Percentiles rank a stretch among this genome's conserved stretches.
Evolutionary conservation across 306 rosid genomes (phyloP).

Genomic region (Hylodesmum podocarpum): DNA sequence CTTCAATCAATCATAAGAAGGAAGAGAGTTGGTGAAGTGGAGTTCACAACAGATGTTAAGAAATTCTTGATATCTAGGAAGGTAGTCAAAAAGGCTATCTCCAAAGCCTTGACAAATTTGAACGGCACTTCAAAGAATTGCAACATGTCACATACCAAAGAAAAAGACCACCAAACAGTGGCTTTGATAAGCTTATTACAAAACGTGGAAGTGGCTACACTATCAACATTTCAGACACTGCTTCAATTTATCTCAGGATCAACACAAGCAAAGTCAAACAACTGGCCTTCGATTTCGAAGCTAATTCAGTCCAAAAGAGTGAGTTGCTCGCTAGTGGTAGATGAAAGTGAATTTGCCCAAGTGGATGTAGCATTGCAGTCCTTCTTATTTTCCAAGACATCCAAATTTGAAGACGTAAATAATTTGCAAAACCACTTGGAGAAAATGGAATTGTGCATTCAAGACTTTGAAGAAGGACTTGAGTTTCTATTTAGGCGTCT

Average conservation of each 20-base stretch:
- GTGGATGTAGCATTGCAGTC: slow-evolving; percentile 30
- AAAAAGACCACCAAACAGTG: slow-evolving; percentile 3
- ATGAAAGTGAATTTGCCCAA: slow-evolving; percentile 17
- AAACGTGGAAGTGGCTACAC: slow-evolving; percentile 24
- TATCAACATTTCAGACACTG: slow-evolving; percentile 6
- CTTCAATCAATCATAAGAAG: slow-evolving; percentile 38
- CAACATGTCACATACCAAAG: background rate
- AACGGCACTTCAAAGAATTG: background rate
- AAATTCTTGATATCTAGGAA: slow-evolving; percentile 37
- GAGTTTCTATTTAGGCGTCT: slow-evolving; percentile 19
- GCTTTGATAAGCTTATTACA: background rate
- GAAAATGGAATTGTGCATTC: slow-evolving; percentile 28
- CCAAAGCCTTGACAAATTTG: slow-evolving; percentile 23
- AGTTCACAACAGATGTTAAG: background rate
- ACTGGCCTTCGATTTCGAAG: slow-evolving; percentile 27
- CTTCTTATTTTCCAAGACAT: background rate
- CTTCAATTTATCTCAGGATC: slow-evolving; percentile 33
- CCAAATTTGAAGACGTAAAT: slow-evolving; percentile 18
- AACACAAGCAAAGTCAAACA: background rate
- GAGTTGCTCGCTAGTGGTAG: background rate
- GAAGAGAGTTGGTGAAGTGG: slow-evolving; percentile 14
- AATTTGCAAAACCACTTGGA: background rate
- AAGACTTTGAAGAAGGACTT: slow-evolving; percentile 24
- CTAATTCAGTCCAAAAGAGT: slow-evolving; percentile 15
- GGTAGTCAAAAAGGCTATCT: slow-evolving; percentile 29